Base-by-base conservation (phyloP, 192 early-diverging fungal species). In the Thamnidium elegans region DNA sequence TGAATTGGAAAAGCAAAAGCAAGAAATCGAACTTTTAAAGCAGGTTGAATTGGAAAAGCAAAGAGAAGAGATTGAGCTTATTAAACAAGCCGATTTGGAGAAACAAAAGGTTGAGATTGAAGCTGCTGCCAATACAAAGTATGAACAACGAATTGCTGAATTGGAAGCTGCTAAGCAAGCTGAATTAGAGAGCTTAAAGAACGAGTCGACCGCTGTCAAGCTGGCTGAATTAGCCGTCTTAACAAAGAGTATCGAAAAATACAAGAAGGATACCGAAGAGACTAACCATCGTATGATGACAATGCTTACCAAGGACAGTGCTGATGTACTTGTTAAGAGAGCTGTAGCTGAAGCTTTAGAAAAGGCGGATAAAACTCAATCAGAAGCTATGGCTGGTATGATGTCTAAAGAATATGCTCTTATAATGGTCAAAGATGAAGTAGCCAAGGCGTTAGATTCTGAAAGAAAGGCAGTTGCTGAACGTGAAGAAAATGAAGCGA, bases 381-480 rank as follows among this genome's bases (percentile, higher is more conserved):
- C 11, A 46, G 14, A 47, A 4, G 58, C 34, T 4, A 47, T 47
- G 43, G 44, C 58, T 3, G 44, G 15, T 7, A 60, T 60, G 58
- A 45, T 59, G 21, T 36, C 58, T 42, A 59, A 45, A 14, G 58
- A 50, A 6, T 20, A 62, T 10, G 60, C 32, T 0, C 21, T 32
- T 17, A 4, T 62, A 26, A 50, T 62, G 60, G 13, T 50, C 19
- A 47, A 62, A 19, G 47, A 50, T 6, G 39, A 44, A 20, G 39
- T 59, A 0, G 11, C 19, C 3, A 59, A 59, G 39, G 58, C 58
- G 1, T 45, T 59, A 14, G 58, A 59, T 43, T 42, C 20, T 3
- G 58, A 59, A n/a, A 39, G 58, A 10, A 59, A 45, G 19, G 43
- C 20, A 26, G 58, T 44, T 0, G 58, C 58, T 9, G 13, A 44